phyloP scores from a whole-genome alignment of 1,139 yeast species.

The Meyerozyma carpophila region DNA sequence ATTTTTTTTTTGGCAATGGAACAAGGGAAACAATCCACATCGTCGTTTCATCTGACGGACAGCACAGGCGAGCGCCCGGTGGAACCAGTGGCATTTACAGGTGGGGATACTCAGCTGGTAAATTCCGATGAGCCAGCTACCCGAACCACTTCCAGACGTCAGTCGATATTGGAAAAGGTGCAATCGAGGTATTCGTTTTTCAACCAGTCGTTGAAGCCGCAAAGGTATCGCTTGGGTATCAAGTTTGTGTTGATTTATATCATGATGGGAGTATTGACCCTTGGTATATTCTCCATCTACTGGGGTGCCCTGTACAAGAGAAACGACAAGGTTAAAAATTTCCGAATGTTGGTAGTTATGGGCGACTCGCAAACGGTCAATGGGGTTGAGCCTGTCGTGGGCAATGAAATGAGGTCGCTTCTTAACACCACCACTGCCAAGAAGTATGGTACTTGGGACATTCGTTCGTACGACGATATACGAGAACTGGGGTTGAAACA shows the following conservation, averaged over 20 bases:
- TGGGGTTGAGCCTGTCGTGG: constrained; percentile 26
- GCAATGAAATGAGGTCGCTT: constrained; percentile 16
- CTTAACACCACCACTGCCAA: constrained; percentile 12
- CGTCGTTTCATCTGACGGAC: not conserved
- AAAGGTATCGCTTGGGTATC: constrained; percentile 16
- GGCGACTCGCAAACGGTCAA: constrained; percentile 29
- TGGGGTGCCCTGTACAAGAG: constrained; percentile 57
- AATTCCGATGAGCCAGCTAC: not conserved
- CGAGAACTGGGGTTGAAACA: constrained; percentile 23
- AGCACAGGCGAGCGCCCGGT: not conserved
- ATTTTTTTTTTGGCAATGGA: not conserved
- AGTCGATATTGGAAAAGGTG: not conserved
- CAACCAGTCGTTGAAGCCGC: constrained; percentile 16
- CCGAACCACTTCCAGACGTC: not conserved
- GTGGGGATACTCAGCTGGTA: not conserved
- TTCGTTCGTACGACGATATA: constrained; percentile 23
- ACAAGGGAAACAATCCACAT: not conserved
- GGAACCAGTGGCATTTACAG: not conserved
- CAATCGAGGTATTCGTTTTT: constrained; percentile 16
- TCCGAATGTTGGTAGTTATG: constrained; percentile 42
- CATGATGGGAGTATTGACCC: constrained; percentile 14
- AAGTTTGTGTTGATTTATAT: constrained; percentile 9
- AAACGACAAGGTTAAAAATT: constrained; percentile 26
- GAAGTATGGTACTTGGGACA: constrained; percentile 35
- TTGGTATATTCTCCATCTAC: constrained; percentile 43